phyloP scores from a whole-genome alignment of 345 rosid genomes.

The Salix purpurea region DNA sequence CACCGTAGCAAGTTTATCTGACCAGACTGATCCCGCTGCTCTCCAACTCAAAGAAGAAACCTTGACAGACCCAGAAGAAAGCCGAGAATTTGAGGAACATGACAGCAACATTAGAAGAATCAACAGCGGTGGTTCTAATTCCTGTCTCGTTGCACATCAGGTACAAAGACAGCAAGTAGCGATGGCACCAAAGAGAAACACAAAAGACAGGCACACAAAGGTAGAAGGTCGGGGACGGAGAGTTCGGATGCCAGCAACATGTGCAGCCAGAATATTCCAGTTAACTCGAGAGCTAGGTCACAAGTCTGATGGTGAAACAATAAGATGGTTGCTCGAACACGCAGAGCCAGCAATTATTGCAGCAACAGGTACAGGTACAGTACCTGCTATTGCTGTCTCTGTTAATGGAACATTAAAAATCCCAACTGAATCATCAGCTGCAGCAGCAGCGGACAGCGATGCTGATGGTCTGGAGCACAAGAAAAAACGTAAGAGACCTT shows the following conservation, averaged over 20 bases:
- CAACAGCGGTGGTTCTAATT: slow-evolving; percentile 17
- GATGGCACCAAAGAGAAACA: slow-evolving; percentile 29
- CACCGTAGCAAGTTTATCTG: slow-evolving; percentile 18
- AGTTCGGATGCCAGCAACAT: slow-evolving; percentile 65
- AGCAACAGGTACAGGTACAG: slow-evolving; percentile 71
- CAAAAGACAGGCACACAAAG: slow-evolving; percentile 79
- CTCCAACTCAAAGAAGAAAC: slow-evolving; percentile 39
- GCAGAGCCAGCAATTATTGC: slow-evolving; percentile 69
- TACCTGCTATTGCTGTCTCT: slow-evolving; percentile 79
- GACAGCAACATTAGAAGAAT: not conserved
- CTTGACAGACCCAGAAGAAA: slow-evolving; percentile 22
- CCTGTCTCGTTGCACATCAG: slow-evolving; percentile 15
- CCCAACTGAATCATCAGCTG: slow-evolving; percentile 42
- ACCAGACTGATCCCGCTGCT: slow-evolving; percentile 1
- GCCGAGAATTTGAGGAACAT: not conserved
- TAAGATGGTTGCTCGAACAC: slow-evolving; percentile 64
- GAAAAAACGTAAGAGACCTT: slow-evolving; percentile 47
- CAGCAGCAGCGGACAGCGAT: slow-evolving; percentile 19
- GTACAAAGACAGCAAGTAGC: slow-evolving; percentile 6
- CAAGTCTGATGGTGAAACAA: slow-evolving; percentile 76
- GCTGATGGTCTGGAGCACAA: slow-evolving; percentile 24
- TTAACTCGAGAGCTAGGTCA: slow-evolving; percentile 69
- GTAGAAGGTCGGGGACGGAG: slow-evolving; percentile 88
- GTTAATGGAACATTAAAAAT: slow-evolving; percentile 66
- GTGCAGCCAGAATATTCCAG: slow-evolving; percentile 84